Percentiles rank a stretch among this genome's conserved stretches.
Conservation (phyloP, 257 asterid genomes). For the Gentiana straminea region DNA sequence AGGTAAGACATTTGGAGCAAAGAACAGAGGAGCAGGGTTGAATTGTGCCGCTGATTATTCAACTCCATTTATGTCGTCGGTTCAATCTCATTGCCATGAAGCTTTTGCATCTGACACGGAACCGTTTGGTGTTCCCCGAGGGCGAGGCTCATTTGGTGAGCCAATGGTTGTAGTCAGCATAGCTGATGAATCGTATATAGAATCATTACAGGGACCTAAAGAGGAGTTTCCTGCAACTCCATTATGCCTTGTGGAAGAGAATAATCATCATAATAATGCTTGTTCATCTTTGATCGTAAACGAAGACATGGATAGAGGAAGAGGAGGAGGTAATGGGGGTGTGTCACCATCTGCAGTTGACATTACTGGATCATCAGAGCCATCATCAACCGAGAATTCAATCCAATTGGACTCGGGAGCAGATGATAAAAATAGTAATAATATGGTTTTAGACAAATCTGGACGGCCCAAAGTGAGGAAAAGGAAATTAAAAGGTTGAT, state of each 20-base stretch:
- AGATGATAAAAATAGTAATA: conserved; percentile 8
- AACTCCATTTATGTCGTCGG: conserved; percentile 21
- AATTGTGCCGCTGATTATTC: conserved; percentile 24
- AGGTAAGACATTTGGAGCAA: conserved; percentile 14
- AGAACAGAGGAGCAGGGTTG: conserved; percentile 34
- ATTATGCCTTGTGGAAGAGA: neutral
- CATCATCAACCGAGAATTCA: conserved; percentile 10
- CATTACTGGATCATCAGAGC: conserved; percentile 16
- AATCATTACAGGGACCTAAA: conserved; percentile 28
- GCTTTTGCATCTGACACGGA: conserved; percentile 30
- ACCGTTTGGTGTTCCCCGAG: conserved; percentile 41
- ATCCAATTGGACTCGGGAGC: conserved; percentile 13
- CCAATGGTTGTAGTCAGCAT: conserved; percentile 4
- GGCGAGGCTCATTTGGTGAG: conserved; percentile 39
- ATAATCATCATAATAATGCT: conserved; percentile 14
- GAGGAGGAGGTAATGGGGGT: conserved; percentile 15
- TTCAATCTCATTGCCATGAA: conserved; percentile 26
- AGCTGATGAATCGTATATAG: conserved; percentile 8
- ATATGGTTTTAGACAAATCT: neutral
- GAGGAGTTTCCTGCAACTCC: conserved; percentile 3
- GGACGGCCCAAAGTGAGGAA: conserved; percentile 14
- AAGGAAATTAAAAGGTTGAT: conserved; percentile 15
- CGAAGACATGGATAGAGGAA: conserved; percentile 21
- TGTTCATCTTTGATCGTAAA: conserved; percentile 12
- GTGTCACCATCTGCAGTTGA: conserved; percentile 18